A percentile compares a stretch with the other conserved stretches of the same genome.
Conservation (phyloP, 139 green algal species). For the Chlorella sp. region DNA sequence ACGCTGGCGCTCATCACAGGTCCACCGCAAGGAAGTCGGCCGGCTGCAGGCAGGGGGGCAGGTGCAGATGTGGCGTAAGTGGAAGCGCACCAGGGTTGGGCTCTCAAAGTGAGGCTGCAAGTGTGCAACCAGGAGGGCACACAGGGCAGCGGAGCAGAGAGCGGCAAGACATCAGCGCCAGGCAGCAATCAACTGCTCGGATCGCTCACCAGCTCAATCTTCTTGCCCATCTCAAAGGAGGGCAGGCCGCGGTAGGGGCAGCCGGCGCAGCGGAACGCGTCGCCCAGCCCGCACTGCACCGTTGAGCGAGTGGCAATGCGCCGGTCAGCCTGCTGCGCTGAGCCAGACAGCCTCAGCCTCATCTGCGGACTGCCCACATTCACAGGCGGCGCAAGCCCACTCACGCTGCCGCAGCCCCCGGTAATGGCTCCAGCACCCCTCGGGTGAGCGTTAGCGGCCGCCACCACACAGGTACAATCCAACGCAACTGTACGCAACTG, state of each 20-base stretch:
- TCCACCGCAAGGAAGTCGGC: conserved; percentile 79
- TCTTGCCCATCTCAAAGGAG: conserved; percentile 90
- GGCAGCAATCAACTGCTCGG: background rate
- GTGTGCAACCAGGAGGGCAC: background rate
- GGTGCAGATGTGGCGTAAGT: too few species aligned
- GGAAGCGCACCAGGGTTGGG: too few species aligned
- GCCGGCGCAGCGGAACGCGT: conserved; percentile 93
- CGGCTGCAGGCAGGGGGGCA: background rate
- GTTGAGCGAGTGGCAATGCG: background rate
- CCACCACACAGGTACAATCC: background rate
- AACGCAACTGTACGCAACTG: background rate
- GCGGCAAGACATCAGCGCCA: background rate
- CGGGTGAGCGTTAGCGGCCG: too few species aligned
- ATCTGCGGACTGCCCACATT: too few species aligned
- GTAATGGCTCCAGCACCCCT: background rate
- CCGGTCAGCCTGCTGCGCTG: too few species aligned
- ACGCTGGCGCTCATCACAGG: too few species aligned
- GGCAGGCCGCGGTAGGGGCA: conserved; percentile 97
- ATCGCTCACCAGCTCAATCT: conserved; percentile 69
- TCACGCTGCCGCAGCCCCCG: background rate
- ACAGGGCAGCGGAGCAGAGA: background rate
- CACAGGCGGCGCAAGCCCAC: too few species aligned
- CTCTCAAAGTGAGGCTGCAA: too few species aligned
- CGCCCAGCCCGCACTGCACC: conserved; percentile 90
- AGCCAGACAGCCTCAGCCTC: too few species aligned